phyloP scores from a whole-genome alignment of 108 stramenopile genomes.

The Cyclotella atomus region DNA sequence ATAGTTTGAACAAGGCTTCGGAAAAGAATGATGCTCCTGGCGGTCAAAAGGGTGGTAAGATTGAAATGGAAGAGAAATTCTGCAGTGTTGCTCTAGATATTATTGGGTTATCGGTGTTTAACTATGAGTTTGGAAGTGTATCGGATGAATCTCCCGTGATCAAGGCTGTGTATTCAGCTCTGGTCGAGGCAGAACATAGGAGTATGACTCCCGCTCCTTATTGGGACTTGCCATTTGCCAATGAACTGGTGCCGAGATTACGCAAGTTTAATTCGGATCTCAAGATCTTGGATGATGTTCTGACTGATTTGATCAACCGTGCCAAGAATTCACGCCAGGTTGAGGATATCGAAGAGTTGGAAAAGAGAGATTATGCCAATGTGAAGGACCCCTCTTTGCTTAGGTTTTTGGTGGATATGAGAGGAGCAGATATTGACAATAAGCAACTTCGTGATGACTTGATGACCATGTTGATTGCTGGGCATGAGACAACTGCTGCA shows the following conservation, averaged over 20 bases:
- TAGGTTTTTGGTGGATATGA: slow-evolving; percentile 95
- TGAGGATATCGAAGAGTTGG: slow-evolving; percentile 92
- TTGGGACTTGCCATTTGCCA: slow-evolving; percentile 95
- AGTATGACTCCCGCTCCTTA: slow-evolving; percentile 95
- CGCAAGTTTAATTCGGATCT: slow-evolving; percentile 93
- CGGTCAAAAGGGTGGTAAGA: slow-evolving; percentile 53
- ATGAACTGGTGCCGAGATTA: slow-evolving; percentile 89
- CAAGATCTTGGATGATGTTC: slow-evolving; percentile 84
- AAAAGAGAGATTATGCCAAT: slow-evolving; percentile 85
- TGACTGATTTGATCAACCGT: slow-evolving; percentile 84
- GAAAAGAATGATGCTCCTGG: slow-evolving; percentile 41
- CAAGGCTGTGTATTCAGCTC: slow-evolving; percentile 91
- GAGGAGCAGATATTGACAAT: slow-evolving; percentile 91
- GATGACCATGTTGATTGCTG: slow-evolving; percentile 98
- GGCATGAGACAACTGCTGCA: slow-evolving; percentile 98
- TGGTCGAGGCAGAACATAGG: slow-evolving; percentile 95
- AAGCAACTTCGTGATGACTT: slow-evolving; percentile 94
- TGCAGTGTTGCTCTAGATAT: slow-evolving; percentile 94
- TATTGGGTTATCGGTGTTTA: slow-evolving; percentile 93
- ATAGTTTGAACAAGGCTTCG: slow-evolving; percentile 63
- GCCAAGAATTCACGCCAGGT: slow-evolving; percentile 83
- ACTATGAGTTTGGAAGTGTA: slow-evolving; percentile 94
- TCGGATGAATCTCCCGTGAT: slow-evolving; percentile 88
- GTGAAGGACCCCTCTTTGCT: slow-evolving; percentile 93
- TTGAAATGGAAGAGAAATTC: slow-evolving; percentile 94